Conservation (phyloP, 2,329 filamentous ascomycete genomes). For the Scytalidium sp. region DNA sequence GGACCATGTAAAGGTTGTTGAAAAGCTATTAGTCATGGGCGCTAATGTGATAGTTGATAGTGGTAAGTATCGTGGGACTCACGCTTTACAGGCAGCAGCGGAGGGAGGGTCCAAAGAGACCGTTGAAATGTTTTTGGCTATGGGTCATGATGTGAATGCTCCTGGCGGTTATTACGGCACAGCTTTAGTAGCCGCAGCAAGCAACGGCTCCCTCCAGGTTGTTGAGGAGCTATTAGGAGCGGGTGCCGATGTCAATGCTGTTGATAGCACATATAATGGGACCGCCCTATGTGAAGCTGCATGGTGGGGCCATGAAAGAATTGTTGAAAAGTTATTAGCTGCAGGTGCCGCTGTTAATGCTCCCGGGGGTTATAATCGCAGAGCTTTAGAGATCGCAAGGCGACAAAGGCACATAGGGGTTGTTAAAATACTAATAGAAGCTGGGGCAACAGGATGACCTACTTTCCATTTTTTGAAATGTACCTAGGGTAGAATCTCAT, state of each 20-base stretch:
- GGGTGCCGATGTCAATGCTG: neutral
- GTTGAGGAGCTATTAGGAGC: neutral
- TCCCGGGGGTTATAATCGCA: no score
- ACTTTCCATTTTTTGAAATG: no score
- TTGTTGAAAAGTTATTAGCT: no score
- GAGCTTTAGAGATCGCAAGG: no score
- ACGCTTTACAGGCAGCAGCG: neutral
- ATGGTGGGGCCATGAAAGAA: no score
- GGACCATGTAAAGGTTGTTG: neutral
- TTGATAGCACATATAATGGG: no score
- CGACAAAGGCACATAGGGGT: no score
- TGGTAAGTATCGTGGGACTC: neutral
- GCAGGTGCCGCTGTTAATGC: no score
- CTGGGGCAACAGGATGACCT: no score
- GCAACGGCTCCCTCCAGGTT: neutral
- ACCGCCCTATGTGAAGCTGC: no score
- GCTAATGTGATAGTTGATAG: neutral
- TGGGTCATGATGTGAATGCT: neutral
- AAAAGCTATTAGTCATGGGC: neutral
- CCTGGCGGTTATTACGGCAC: neutral
- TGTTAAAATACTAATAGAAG: no score
- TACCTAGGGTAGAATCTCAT: no score
- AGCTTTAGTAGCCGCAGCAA: neutral
- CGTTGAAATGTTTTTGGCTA: neutral
- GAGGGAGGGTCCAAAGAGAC: neutral